Base-by-base conservation (phyloP, 257 asterid species). In the Jasminum sambac region DNA sequence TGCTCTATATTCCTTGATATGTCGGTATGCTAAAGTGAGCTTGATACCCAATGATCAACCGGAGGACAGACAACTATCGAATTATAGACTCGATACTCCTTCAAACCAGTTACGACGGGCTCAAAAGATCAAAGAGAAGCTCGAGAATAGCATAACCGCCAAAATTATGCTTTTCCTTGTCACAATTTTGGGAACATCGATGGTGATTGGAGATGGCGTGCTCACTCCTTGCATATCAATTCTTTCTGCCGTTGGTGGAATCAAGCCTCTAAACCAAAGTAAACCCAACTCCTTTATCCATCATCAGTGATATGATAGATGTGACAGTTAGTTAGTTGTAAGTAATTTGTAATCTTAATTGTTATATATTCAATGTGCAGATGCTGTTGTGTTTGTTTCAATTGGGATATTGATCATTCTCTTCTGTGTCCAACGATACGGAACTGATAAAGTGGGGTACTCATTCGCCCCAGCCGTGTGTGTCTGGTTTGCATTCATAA, bases 141-240 rank as follows among this genome's bases (percentile, higher is more conserved):
- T 91, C 0, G 97, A 91, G 61, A 86, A 43, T 7, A 91, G 95
- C 75, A 70, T 19, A 40, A 26, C 66, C 23, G 84, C 89, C 5
- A 88, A 85, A 77, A 13, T 80, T 21, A 11, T 89, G 23, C 86
- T 91, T 6, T 83, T 91, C 37, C 83, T 87, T 5, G 81, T 76
- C 21, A 70, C 97, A 26, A 85, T 89, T 52, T 87, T 91, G 4
- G 96, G 97, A 38, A 91, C 96, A 19, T 85, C 96, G 2, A 89
- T 91, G 96, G 97, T 89, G 16, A 91, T 91, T 14, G 97, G 96
- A 0, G 96, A 90, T 46, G 95, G 96, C 5, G 86, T 91, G 63
- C 85, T 91, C 4, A 91, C 97, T 25, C 97, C 97, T 7, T 84
- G 85, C 76, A 91, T 91, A 64, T 91, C 97, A 85, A 95, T 90